Percentiles rank a stretch among this genome's conserved stretches.
Conservation (phyloP, 2,329 filamentous ascomycete species). For the Nigrograna mackinnonii region DNA sequence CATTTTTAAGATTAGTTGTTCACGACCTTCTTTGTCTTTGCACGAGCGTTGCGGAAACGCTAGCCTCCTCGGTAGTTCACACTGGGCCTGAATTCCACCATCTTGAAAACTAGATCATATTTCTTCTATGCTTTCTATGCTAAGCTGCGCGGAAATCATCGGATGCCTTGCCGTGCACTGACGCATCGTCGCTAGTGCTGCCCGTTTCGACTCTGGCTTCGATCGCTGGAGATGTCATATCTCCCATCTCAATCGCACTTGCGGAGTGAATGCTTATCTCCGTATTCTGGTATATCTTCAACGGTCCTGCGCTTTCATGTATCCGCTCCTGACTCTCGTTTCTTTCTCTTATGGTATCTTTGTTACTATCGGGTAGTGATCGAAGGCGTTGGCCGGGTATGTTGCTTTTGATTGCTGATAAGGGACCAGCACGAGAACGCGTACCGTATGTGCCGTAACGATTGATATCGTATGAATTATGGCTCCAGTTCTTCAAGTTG, state of each 20-base stretch:
- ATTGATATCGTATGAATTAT: conserved; percentile 16
- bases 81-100: too few species aligned
- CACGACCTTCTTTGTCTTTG: too few species aligned
- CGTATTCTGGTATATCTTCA: conserved; percentile 9
- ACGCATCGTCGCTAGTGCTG: neutral
- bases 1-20: too few species aligned
- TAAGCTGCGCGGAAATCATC: too few species aligned
- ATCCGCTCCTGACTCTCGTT: conserved; percentile 11
- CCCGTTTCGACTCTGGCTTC: conserved; percentile 3
- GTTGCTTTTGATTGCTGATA: conserved; percentile 8
- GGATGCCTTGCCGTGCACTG: too few species aligned
- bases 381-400: neutral
- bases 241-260: conserved; percentile 2
- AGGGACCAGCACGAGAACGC: neutral
- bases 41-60: too few species aligned
- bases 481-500: conserved; percentile 36
- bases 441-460: conserved; percentile 3
- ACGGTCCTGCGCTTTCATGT: neutral
- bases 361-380: conserved; percentile 3
- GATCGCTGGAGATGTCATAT: conserved; percentile 1
- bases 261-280: conserved; percentile 1
- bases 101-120: too few species aligned
- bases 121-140: too few species aligned
- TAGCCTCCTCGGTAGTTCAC: too few species aligned
- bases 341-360: conserved; percentile 1